Evolutionary conservation across 805 yeast species (phyloP), one percentile per base, ranked within the genome.

Genomic region (Kluyveromyces siamensis): DNA sequence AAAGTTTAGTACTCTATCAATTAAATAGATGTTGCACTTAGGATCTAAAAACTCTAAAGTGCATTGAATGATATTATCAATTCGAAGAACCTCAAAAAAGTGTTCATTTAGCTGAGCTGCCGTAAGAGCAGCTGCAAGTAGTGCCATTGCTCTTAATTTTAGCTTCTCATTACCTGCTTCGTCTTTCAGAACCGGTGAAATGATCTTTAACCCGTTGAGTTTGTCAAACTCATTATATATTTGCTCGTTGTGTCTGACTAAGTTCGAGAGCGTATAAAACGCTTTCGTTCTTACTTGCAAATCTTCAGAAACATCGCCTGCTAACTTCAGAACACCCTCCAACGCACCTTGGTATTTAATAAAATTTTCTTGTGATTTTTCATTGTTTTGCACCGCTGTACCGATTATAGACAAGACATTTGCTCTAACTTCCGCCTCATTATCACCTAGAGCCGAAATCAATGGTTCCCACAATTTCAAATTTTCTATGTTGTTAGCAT

Each of bases 341-440:
- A 81, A 61, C 2, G 82, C 83, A 25, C 67, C 61, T 0, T 69
- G 70, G 50, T 81, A 72, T 50, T 76, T 76, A 39, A 74, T 64
- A 51, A 85, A 83, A 46, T 77, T 85, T 48, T 74, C 72, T 66
- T 89, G 98, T 4, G 89, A 72, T 49, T 75, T 77, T 3, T 79
- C 80, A 64, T 93, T 93, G 64, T 93, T 93, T 67, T 93, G 99
- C 4, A 86, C 95, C 0, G 98, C 96, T 0, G 91, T 85, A 2
- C 95, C 96, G 21, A 90, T 76, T 39, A 85, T 77, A 37, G 93
- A 81, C 50, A 86, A 80, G 0, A 90, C 84, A 48, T 72, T 70
- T 8, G 75, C 69, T 50, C 81, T 72, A 33, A 91, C 65, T 16
- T 71, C 72, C 2, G 65, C 58, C 2, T 69, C 70, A 2, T 70